These are phyloP conservation scores for Coniophora puteana DNA, from an alignment of 1,284 basidiomycete species.

Conservation along the genomic window DNA sequence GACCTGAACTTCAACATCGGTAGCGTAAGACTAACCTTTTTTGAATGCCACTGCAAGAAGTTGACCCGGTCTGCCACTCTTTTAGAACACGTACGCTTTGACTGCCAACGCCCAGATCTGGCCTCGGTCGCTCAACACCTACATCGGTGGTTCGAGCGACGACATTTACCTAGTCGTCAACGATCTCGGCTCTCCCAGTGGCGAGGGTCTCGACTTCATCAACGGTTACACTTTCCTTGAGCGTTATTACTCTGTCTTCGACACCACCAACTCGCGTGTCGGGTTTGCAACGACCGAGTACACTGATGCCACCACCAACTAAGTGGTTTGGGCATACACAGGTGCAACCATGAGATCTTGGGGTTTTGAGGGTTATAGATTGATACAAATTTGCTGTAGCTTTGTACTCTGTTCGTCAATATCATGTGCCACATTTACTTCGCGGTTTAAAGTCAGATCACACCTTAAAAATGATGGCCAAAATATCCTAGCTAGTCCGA, in stretches of 20 bases:
- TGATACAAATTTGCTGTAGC: too few relatives aligned
- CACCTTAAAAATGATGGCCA: not conserved
- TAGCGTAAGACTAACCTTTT: conserved; percentile 22
- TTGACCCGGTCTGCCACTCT: not conserved
- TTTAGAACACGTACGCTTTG: conserved; percentile 33
- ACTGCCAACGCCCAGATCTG: conserved; percentile 49
- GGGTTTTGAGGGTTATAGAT: not conserved
- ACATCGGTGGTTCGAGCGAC: conserved; percentile 35
- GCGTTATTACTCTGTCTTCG: conserved; percentile 66
- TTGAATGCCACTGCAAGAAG: not conserved
- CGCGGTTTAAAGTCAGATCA: not conserved
- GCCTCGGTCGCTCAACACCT: conserved; percentile 39
- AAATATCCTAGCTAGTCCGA: too few relatives aligned
- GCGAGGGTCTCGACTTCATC: conserved; percentile 49
- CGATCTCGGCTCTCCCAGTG: conserved; percentile 34
- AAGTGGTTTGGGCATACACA: conserved; percentile 10
- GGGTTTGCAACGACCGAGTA: conserved; percentile 56
- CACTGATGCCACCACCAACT: conserved; percentile 58
- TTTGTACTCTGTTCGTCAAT: too few relatives aligned
- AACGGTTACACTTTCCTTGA: conserved; percentile 56
- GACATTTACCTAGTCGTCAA: conserved; percentile 49
- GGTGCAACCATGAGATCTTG: not conserved
- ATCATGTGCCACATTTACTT: not conserved
- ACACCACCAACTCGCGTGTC: conserved; percentile 48
- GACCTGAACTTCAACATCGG: conserved; percentile 40